These are phyloP conservation scores for Ceratorhiza oryzae-sativae DNA, from an alignment of 1,284 basidiomycete genomes.

Conservation along the genomic window DNA sequence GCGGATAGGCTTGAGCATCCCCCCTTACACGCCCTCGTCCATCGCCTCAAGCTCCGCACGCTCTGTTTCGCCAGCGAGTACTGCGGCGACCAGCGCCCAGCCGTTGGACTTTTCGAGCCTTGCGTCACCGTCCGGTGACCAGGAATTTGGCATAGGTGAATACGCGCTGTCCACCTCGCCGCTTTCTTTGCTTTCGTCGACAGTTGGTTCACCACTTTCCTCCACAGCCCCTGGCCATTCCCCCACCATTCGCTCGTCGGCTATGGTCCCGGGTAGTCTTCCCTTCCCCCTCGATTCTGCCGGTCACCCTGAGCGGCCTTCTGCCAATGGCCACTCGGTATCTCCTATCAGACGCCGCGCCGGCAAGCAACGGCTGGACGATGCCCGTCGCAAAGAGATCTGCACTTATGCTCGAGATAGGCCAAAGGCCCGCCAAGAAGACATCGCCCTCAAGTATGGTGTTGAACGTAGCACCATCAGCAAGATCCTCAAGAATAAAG, in stretches of 20 bases:
- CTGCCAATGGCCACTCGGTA: conserved; percentile 1
- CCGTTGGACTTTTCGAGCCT: conserved; percentile 23
- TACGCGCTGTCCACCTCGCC: conserved; percentile 5
- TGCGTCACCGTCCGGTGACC: conserved; percentile 12
- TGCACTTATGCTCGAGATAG: conserved; percentile 70
- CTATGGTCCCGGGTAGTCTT: not conserved
- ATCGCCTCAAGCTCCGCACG: conserved; percentile 29
- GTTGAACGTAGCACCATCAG: conserved; percentile 93
- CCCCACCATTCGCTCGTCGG: not conserved
- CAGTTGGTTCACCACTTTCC: conserved; percentile 18
- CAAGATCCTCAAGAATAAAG: conserved; percentile 87
- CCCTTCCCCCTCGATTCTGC: not conserved
- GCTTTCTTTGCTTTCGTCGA: conserved; percentile 2
- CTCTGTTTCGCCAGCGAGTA: conserved; percentile 30
- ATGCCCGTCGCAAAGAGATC: conserved; percentile 77
- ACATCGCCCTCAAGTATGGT: conserved; percentile 75
- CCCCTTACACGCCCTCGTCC: conserved; percentile 23
- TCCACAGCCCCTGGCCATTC: conserved; percentile 9
- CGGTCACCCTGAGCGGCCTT: not conserved
- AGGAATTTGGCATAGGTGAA: conserved; percentile 19
- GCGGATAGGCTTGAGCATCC: conserved; percentile 4
- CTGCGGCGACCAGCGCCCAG: conserved; percentile 30
- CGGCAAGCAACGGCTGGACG: conserved; percentile 47
- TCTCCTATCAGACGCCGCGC: conserved; percentile 31
- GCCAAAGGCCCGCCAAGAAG: conserved; percentile 76